A percentile compares a stretch with the other conserved stretches of the same genome.
Conservation (phyloP, 345 rosid species). For the Erysimum cheiranthoides region DNA sequence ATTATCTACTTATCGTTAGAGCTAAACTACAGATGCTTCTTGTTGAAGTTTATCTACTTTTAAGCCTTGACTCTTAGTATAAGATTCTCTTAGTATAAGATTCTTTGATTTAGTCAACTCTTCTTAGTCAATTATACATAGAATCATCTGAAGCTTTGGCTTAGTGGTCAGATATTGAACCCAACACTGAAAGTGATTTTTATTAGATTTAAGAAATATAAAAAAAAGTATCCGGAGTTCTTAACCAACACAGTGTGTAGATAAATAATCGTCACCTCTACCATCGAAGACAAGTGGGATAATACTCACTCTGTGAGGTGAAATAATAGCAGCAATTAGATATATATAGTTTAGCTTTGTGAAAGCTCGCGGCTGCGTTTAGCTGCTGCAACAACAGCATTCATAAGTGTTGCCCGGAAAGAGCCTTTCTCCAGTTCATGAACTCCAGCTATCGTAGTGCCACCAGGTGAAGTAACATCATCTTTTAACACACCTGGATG, state of each 20-base stretch:
- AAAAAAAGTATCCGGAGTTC: conserved; percentile 14
- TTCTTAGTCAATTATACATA: no score
- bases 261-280: conserved; percentile 23
- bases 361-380: conserved; percentile 77
- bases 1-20: no score
- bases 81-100: no score
- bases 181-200: no score
- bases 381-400: conserved; percentile 89
- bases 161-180: no score
- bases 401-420: conserved; percentile 80
- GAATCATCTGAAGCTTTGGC: no score
- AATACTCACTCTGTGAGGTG: conserved; percentile 8
- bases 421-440: conserved; percentile 92
- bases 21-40: no score
- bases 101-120: no score
- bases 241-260: not conserved
- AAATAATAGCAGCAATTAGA: not conserved
- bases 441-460: conserved; percentile 88
- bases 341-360: conserved; percentile 42
- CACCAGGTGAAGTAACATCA: conserved; percentile 90
- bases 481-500: conserved; percentile 94
- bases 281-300: conserved; percentile 21
- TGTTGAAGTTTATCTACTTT: no score
- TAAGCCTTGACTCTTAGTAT: no score
- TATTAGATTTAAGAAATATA: no score